Base-by-base conservation (phyloP, 2,329 filamentous ascomycete species). In the Aspergillus sp. region DNA sequence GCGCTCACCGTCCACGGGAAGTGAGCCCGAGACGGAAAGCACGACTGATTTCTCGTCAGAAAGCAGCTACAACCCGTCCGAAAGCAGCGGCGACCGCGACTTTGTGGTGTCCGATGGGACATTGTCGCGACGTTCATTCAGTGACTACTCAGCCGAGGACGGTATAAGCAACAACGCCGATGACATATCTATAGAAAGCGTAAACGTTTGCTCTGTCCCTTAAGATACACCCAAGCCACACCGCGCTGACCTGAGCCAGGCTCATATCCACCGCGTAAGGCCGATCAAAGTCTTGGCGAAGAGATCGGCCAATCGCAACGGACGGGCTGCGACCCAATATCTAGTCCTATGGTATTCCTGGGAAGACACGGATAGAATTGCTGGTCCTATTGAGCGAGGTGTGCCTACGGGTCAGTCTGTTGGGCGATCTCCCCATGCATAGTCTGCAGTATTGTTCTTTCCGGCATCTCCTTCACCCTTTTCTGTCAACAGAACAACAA, bases 281-380 rank as follows among this genome's bases (percentile, higher is more conserved):
- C 24, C 24, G 27, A 44, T 56, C 30, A 56, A 56, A 56, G 47
- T 44, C 37, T 30, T 56, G 22, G 46, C 37, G 24, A 49, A 51
- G 15, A 34, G 46, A 51, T 51, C 54, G 40, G 27, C 27, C n/a
- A 30, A 42, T 51, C 24, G 46, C 19, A 30, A 56, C 33, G 39
- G 54, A 27, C 24, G 24, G 24, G 24, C 22, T 40, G 20, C 47
- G 37, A 34, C 47, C 20, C 46, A 56, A 42, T 56, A 56, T 50
- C 46, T 51, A 12, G 54, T 56, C 17, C 34, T 56, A 30, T 51
- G 46, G 54, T 56, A 44, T 51, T 56, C 54, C 30, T 51, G 54
- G 54, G 54, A 56, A 49, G 27, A 41, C 17, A 54, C 24, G 11
- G 17, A 55, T 55, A 37, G 47, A 37, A 46, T 20, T 15, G 41